Evolutionary conservation across 2,329 filamentous ascomycete species (phyloP).

Genomic region (Alternaria sp.): DNA sequence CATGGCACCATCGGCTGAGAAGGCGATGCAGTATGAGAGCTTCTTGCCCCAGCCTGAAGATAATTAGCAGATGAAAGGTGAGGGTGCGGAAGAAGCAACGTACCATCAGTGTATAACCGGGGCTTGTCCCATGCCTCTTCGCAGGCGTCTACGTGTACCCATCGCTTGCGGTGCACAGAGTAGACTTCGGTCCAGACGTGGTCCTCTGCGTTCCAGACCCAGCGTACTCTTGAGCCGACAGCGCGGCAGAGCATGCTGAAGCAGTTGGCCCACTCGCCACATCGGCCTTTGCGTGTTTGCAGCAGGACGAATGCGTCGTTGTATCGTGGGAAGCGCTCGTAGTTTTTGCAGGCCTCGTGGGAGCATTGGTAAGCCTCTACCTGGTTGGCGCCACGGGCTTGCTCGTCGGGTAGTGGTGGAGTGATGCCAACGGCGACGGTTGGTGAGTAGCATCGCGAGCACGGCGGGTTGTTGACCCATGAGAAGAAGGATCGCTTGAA

Average conservation of each 20-base stretch:
- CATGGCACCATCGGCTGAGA: slow-evolving; percentile 83
- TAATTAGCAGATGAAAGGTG: slow-evolving; percentile 14
- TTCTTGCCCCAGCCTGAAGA: slow-evolving; percentile 83
- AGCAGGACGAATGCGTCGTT: slow-evolving; percentile 93
- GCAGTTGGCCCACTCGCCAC: slow-evolving; percentile 97
- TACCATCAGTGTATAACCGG: slow-evolving; percentile 84
- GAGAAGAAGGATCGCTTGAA: slow-evolving; percentile 95
- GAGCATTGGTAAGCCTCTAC: slow-evolving; percentile 94
- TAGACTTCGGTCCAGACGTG: slow-evolving; percentile 98
- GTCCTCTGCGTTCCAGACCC: slow-evolving; percentile 98
- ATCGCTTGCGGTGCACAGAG: slow-evolving; percentile 88
- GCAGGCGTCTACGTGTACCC: slow-evolving; percentile 96
- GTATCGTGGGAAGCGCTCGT: slow-evolving; percentile 91
- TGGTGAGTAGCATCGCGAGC: slow-evolving; percentile 79
- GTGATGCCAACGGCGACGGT: slow-evolving; percentile 85
- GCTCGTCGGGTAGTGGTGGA: slow-evolving; percentile 85
- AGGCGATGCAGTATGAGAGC: slow-evolving; percentile 96
- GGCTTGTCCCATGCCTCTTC: slow-evolving; percentile 97
- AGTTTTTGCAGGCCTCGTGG: slow-evolving; percentile 72
- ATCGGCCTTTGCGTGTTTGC: slow-evolving; percentile 83
- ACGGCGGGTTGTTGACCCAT: slow-evolving; percentile 95
- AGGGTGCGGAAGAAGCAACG: slow-evolving; percentile 30
- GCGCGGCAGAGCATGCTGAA: slow-evolving; percentile 98
- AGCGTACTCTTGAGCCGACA: slow-evolving; percentile 86
- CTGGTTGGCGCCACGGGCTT: slow-evolving; percentile 81